Conservation (phyloP, 139 green algal species). For the Yamagishiella unicocca region DNA sequence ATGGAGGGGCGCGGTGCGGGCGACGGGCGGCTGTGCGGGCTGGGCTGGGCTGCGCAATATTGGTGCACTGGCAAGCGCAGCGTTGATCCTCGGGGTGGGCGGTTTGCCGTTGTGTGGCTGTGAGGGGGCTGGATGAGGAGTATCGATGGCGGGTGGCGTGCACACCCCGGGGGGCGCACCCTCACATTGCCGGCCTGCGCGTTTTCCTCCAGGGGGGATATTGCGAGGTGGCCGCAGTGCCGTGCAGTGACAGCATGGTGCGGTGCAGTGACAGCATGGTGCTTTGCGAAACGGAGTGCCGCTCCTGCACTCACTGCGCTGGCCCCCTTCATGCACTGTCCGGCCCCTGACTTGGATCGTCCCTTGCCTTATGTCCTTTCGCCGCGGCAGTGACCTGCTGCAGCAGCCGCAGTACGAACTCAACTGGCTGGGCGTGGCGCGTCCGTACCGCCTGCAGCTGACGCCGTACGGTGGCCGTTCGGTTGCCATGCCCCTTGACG, state of each 20-base stretch:
- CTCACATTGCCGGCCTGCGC: no score
- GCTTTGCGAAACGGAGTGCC: not conserved
- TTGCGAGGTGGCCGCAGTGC: no score
- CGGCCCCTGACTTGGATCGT: no score
- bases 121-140: no score
- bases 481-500: conserved; percentile 21
- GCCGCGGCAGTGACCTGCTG: not conserved
- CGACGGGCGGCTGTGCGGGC: not conserved
- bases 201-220: no score
- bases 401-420: not conserved
- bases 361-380: no score
- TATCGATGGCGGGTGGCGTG: no score
- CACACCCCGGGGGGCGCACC: no score
- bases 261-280: not conserved
- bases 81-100: not conserved
- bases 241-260: not conserved
- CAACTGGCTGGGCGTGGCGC: not conserved
- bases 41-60: no score
- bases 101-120: not conserved
- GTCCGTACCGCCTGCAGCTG: conserved; percentile 18
- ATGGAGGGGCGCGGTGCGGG: not conserved
- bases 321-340: no score
- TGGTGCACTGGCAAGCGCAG: not conserved
- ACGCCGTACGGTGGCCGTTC: not conserved
- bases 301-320: not conserved